phyloP scores from a whole-genome alignment of 768 basidiomycete genomes.

The Kondoa malvinella region DNA sequence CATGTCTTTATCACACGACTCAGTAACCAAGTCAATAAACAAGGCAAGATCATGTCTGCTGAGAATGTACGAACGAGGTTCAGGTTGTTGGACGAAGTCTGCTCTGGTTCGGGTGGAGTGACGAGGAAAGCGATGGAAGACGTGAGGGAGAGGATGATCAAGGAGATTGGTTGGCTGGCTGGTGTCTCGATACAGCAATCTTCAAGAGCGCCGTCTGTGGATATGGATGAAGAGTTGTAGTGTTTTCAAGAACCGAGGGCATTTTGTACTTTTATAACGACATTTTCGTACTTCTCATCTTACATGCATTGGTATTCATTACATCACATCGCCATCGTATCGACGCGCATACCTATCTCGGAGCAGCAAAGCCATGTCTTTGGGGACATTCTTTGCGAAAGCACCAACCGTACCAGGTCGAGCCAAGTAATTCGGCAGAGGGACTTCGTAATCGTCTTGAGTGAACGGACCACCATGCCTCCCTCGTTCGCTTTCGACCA shows the following conservation, averaged over 20 bases:
- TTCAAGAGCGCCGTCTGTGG: not conserved
- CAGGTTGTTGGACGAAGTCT: constrained; percentile 17
- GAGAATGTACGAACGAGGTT: constrained; percentile 21
- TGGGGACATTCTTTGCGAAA: not conserved
- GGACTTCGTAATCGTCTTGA: not conserved
- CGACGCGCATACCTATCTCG: not conserved
- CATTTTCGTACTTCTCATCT: not conserved
- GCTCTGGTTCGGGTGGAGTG: not conserved
- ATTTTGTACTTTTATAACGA: not conserved
- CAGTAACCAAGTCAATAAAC: constrained; percentile 16
- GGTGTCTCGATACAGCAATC: constrained; percentile 7
- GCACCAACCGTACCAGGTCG: not conserved
- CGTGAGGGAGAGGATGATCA: constrained; percentile 21
- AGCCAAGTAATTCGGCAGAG: not conserved
- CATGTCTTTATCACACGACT: constrained; percentile 23
- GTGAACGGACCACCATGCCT: not conserved
- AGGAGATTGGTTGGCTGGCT: constrained; percentile 25
- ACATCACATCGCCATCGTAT: not conserved
- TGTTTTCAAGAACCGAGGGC: not conserved
- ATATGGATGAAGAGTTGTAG: not conserved
- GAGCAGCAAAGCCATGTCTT: not conserved
- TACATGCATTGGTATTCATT: not conserved
- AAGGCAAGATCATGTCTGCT: constrained; percentile 22
- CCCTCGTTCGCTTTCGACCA: not conserved
- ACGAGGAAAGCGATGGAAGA: constrained; percentile 20